Base-by-base conservation (phyloP, 1,139 yeast species). In the Suhomyces bribrorum region DNA sequence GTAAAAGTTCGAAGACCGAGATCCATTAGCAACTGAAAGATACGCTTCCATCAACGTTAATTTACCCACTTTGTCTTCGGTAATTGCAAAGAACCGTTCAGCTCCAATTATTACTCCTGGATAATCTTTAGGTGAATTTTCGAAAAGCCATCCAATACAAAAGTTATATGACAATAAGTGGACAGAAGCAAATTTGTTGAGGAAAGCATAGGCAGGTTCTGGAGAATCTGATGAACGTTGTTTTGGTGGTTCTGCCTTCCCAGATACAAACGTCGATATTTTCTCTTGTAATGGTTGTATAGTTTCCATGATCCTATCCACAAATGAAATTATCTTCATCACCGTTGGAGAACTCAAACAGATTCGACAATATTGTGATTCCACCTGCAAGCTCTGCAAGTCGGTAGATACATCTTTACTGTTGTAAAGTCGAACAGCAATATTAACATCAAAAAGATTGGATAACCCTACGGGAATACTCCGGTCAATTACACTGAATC, bases 61-160 rank as follows among this genome's bases (percentile, higher is more conserved):
- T 49, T 83, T 83, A 3, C 92, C 94, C 34, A 76, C 59, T n/a
- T 67, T 69, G 26, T 75, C 75, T 38, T 81, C 83, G 18, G 80
- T 73, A 0, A 80, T 77, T 1, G 85, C 81, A 50, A 80, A 83
- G 31, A 83, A 74, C 26, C 82, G 63, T 45, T 85, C 86, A 37
- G 86, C 87, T 0, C 96, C 96, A 32, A 80, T 47, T 30, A 85
- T 80, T n/a, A 86, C 54, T 14, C 96, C 96, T 0, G 83, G 82
- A 35, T 72, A 71, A 18, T 66, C 69, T 15, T 76, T 75, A 17
- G 66, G 65, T 4, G 59, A 43, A 20, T 56, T 56, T 24, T 61
- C 63, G 54, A 84, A 84, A 5, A 87, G 57, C 89, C 95, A 86
- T 0, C 95, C 95, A 25, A 83, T 44, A 50, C 94, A 84, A 45